Evolutionary conservation across 805 yeast genomes (phyloP).

Genomic region (Wickerhamomyces kurtzmanii): DNA sequence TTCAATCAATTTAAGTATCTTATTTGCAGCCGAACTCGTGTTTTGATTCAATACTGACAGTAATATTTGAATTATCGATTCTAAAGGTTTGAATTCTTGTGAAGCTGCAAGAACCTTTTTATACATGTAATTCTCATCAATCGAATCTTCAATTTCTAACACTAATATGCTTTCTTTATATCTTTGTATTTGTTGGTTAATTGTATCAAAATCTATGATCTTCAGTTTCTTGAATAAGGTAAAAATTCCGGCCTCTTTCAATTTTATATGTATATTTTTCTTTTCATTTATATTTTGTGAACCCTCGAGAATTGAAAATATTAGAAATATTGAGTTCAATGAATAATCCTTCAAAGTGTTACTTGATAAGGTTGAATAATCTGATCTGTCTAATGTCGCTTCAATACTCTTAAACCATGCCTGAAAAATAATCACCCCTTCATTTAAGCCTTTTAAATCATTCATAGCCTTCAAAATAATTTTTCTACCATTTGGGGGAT

Average conservation of each 20-base stretch:
- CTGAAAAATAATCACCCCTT: conserved; percentile 7
- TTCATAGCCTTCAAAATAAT: conserved; percentile 16
- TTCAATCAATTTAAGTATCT: conserved; percentile 45
- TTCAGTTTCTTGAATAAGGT: conserved; percentile 22
- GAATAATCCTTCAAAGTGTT: conserved; percentile 10
- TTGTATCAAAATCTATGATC: conserved; percentile 28
- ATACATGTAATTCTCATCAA: too few relatives aligned
- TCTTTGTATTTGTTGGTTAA: conserved; percentile 13
- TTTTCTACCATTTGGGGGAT: conserved; percentile 19
- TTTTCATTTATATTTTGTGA: conserved; percentile 15
- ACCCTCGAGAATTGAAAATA: conserved; percentile 13
- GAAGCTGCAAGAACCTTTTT: too few relatives aligned
- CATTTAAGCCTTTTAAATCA: neutral
- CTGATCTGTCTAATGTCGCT: conserved; percentile 6
- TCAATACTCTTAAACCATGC: conserved; percentile 11
- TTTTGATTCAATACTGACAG: conserved; percentile 35
- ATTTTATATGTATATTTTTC: conserved; percentile 16
- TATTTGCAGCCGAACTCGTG: conserved; percentile 30
- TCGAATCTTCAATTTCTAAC: too few relatives aligned
- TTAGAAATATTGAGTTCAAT: conserved; percentile 10
- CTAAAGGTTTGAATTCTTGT: conserved; percentile 5
- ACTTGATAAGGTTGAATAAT: conserved; percentile 10
- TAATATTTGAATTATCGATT: conserved; percentile 47
- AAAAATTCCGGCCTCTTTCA: conserved; percentile 27
- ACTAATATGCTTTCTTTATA: conserved; percentile 9